Evolutionary conservation across 2,329 filamentous ascomycete genomes (phyloP).

Genomic region (Berkeleyomyces basicola): DNA sequence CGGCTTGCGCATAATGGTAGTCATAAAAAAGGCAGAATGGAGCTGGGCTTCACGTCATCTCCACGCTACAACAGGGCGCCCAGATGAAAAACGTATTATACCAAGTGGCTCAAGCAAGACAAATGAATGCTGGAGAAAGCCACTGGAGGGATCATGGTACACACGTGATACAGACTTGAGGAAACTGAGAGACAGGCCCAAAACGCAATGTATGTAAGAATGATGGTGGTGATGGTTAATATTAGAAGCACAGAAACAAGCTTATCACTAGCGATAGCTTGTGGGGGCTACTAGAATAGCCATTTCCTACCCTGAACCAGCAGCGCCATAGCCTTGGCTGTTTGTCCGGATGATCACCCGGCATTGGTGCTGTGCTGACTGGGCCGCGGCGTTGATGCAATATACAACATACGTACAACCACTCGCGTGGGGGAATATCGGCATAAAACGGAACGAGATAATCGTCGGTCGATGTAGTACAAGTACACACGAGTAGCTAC

Average conservation of each 20-base stretch:
- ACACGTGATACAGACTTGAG: background rate
- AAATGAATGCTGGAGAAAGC: background rate
- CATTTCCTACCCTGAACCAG: too few relatives aligned
- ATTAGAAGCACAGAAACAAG: background rate
- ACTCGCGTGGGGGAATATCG: background rate
- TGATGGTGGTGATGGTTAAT: background rate
- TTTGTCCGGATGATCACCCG: too few relatives aligned
- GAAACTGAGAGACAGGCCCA: background rate
- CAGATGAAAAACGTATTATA: background rate
- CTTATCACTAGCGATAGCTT: background rate
- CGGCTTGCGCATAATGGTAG: background rate
- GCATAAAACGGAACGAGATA: background rate
- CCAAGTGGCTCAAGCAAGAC: background rate
- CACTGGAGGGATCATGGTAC: background rate
- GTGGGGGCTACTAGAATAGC: too few relatives aligned
- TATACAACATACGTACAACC: too few relatives aligned
- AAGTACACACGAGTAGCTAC: too few relatives aligned
- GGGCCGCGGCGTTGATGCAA: too few relatives aligned
- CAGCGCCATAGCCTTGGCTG: too few relatives aligned
- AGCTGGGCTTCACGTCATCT: background rate
- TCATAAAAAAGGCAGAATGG: background rate
- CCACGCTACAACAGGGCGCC: background rate
- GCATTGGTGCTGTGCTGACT: too few relatives aligned
- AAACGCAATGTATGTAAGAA: too few relatives aligned
- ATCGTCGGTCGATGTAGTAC: too few relatives aligned